Evolutionary conservation across 495 filamentous ascomycete species (phyloP).

Genomic region (Clavariopsis aquatica): DNA sequence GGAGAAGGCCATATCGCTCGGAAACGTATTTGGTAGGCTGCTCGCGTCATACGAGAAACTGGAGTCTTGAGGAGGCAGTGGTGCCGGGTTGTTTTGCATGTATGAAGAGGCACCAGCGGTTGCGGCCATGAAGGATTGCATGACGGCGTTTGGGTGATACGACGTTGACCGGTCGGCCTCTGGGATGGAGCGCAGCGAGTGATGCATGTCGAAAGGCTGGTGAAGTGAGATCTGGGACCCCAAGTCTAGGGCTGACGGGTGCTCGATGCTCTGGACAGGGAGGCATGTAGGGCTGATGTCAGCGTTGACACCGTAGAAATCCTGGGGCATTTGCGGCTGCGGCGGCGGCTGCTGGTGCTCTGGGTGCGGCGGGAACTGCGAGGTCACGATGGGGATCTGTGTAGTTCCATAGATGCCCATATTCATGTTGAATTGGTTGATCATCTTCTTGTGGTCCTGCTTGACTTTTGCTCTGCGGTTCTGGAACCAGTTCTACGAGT

Average conservation of each 20-base stretch:
- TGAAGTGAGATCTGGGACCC: slow-evolving; percentile 33
- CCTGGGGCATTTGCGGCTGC: slow-evolving; percentile 19
- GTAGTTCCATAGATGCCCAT: slow-evolving; percentile 30
- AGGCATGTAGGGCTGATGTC: slow-evolving; percentile 37
- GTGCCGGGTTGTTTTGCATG: slow-evolving; percentile 19
- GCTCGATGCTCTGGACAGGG: slow-evolving; percentile 35
- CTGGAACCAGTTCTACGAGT: slow-evolving; percentile 50
- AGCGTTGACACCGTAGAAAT: slow-evolving; percentile 29
- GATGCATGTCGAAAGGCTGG: slow-evolving; percentile 34
- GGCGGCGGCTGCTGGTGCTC: slow-evolving; percentile 24
- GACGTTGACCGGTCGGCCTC: slow-evolving; percentile 27
- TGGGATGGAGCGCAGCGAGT: slow-evolving; percentile 35
- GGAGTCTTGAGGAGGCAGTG: slow-evolving; percentile 19
- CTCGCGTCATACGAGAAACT: slow-evolving; percentile 23
- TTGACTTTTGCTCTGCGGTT: slow-evolving; percentile 50
- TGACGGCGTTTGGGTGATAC: slow-evolving; percentile 29
- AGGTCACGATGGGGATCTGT: slow-evolving; percentile 26
- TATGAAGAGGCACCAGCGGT: slow-evolving; percentile 22
- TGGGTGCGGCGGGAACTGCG: slow-evolving; percentile 18
- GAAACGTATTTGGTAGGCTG: slow-evolving; percentile 25
- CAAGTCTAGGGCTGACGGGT: slow-evolving; percentile 31
- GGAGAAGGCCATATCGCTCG: slow-evolving; percentile 23
- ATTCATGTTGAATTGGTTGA: slow-evolving; percentile 35
- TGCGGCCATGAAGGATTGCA: slow-evolving; percentile 36
- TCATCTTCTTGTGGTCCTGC: slow-evolving; percentile 48